phyloP scores from a whole-genome alignment of 805 yeast genomes.

The Candida multigemmis region DNA sequence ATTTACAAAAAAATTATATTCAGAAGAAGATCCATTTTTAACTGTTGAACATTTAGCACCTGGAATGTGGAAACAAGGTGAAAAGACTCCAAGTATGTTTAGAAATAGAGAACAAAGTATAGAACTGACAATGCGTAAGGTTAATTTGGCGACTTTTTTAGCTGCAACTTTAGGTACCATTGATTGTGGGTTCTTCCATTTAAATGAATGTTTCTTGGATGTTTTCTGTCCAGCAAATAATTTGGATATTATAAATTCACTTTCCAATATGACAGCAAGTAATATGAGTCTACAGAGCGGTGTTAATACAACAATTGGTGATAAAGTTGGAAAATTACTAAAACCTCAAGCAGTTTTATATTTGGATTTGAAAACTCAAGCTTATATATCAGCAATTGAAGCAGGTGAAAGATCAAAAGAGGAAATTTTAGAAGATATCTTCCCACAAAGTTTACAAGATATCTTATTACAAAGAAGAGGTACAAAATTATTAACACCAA shows the following conservation, averaged over 20 bases:
- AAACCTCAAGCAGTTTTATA: conserved; percentile 75
- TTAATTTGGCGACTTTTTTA: conserved; percentile 79
- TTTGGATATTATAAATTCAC: conserved; percentile 38
- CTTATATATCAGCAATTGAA: conserved; percentile 81
- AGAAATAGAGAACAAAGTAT: conserved; percentile 54
- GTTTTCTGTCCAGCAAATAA: conserved; percentile 76
- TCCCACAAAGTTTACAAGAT: conserved; percentile 57
- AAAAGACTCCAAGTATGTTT: conserved; percentile 46
- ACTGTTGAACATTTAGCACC: conserved; percentile 63
- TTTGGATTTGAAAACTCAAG: conserved; percentile 89
- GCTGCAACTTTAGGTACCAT: conserved; percentile 80
- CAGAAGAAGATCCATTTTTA: conserved; percentile 64
- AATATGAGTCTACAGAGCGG: conserved; percentile 25
- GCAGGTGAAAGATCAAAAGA: conserved; percentile 50
- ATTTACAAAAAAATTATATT: conserved; percentile 62
- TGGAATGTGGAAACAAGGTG: conserved; percentile 61
- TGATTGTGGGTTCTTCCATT: conserved; percentile 79
- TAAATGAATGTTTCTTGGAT: conserved; percentile 77
- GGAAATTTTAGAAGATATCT: conserved; percentile 65
- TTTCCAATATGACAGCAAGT: conserved; percentile 23
- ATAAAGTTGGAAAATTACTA: conserved; percentile 47
- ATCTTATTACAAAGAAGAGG: conserved; percentile 27
- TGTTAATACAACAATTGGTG: conserved; percentile 25
- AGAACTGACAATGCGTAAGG: conserved; percentile 65
- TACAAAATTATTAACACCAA: conserved; percentile 45